These are phyloP conservation scores for Taxawa tesnikishii DNA, from an alignment of 2,329 filamentous ascomycete species.

Conservation along the genomic window DNA sequence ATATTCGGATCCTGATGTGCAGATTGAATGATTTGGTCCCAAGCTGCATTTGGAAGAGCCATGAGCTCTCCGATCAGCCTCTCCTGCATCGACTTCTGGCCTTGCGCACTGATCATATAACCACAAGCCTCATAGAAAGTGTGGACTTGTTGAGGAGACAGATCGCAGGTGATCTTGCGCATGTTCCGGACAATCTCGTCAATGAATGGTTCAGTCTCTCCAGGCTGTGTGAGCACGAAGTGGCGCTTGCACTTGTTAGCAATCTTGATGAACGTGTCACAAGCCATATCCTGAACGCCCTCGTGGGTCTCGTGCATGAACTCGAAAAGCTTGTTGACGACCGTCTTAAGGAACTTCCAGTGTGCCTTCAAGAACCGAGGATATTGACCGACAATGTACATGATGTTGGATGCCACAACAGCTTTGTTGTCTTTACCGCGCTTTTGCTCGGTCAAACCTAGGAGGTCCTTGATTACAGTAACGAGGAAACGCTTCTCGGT, in stretches of 20 bases:
- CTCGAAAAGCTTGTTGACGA: constrained; percentile 98
- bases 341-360: constrained; percentile 99
- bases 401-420: constrained; percentile 97
- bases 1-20: constrained; percentile 77
- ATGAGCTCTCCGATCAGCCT: constrained; percentile 83
- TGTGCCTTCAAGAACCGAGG: constrained; percentile 96
- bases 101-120: constrained; percentile 97
- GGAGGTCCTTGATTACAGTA: constrained; percentile 94
- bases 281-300: constrained; percentile 99
- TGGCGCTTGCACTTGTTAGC: constrained; percentile 95
- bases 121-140: constrained; percentile 98
- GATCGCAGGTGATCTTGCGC: constrained; percentile 87
- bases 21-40: constrained; percentile 86
- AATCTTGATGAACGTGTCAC: constrained; percentile 99
- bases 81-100: constrained; percentile 89
- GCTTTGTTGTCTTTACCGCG: constrained; percentile 99
- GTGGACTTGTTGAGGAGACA: constrained; percentile 93
- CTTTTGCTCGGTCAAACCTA: constrained; percentile 97
- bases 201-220: constrained; percentile 91
- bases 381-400: constrained; percentile 99
- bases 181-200: constrained; percentile 96
- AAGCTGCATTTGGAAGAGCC: constrained; percentile 84
- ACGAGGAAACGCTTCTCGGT: constrained; percentile 97
- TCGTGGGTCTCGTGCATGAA: constrained; percentile 99
- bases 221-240: constrained; percentile 90